These are phyloP conservation scores for Colletotrichum sp. DNA, from an alignment of 2,329 filamentous ascomycete species.

Conservation along the genomic window DNA sequence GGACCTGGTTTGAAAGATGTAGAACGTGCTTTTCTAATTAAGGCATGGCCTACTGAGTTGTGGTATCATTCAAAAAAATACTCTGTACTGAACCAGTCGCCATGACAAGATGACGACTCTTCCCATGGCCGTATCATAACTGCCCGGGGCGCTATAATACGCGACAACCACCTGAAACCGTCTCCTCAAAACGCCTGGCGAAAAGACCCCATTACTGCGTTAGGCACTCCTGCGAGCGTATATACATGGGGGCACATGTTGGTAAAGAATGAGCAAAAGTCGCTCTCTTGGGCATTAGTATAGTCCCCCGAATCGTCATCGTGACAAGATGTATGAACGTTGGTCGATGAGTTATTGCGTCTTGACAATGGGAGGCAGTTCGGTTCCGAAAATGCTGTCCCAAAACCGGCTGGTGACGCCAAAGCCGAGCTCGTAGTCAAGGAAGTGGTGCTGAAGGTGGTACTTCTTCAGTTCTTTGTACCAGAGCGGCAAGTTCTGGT, in stretches of 20 bases:
- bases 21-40: conserved; percentile 5
- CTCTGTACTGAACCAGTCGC: conserved; percentile 16
- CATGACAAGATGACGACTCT: conserved; percentile 12
- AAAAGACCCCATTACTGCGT: conserved; percentile 17
- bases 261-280: neutral
- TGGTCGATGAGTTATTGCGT: conserved; percentile 26
- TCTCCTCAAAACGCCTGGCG: conserved; percentile 6
- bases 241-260: conserved; percentile 11
- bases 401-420: conserved; percentile 97
- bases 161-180: neutral
- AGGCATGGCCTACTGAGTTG: neutral
- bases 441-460: conserved; percentile 95
- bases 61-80: conserved; percentile 16
- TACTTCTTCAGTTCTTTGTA: conserved; percentile 96
- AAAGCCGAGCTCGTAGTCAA: conserved; percentile 97
- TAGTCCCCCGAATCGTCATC: conserved; percentile 11
- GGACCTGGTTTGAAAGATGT: neutral
- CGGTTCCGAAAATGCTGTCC: conserved; percentile 91
- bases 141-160: conserved; percentile 12
- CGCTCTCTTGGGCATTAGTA: conserved; percentile 7
- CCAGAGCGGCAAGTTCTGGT: conserved; percentile 87
- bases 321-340: neutral
- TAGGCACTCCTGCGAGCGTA: conserved; percentile 5
- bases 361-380: conserved; percentile 59
- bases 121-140: neutral